phyloP scores from a whole-genome alignment of 2,329 filamentous ascomycete species.

The Elsinoe fawcettii region DNA sequence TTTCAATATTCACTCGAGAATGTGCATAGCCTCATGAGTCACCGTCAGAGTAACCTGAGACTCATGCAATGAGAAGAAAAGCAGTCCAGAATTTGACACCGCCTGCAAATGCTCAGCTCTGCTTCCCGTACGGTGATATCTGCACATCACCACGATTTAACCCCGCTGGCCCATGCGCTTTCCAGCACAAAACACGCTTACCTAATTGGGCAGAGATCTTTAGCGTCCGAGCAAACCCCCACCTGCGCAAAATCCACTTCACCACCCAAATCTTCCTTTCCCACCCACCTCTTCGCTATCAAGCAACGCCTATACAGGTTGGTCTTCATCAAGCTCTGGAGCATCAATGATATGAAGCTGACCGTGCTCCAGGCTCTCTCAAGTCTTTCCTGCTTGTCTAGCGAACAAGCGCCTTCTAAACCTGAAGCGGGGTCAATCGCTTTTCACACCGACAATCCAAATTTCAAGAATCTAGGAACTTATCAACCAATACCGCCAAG shows the following conservation, averaged over 20 bases:
- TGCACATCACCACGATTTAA: neutral
- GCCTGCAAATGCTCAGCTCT: neutral
- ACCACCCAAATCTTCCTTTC: slow-evolving; percentile 13
- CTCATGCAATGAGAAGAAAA: no score
- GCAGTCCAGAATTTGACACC: neutral
- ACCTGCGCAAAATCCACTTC: slow-evolving; percentile 16
- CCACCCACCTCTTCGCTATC: slow-evolving; percentile 8
- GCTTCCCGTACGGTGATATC: neutral
- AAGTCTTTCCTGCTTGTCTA: slow-evolving; percentile 9
- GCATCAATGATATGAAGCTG: neutral
- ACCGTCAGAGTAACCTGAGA: neutral
- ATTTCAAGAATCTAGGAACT: slow-evolving; percentile 22
- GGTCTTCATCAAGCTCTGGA: neutral
- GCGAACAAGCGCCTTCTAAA: slow-evolving; percentile 19
- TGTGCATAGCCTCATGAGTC: neutral
- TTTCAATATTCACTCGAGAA: neutral
- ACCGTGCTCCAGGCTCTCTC: slow-evolving; percentile 14
- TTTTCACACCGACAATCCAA: slow-evolving; percentile 16
- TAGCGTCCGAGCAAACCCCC: slow-evolving; percentile 13
- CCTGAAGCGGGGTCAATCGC: slow-evolving; percentile 24
- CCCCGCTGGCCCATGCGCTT: slow-evolving; percentile 5
- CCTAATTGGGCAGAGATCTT: slow-evolving; percentile 13
- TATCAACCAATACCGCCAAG: slow-evolving; percentile 65
- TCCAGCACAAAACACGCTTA: slow-evolving; percentile 1
- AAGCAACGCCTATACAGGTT: slow-evolving; percentile 15